phyloP scores from a whole-genome alignment of 345 rosid species.

The Eucalyptus globulus region DNA sequence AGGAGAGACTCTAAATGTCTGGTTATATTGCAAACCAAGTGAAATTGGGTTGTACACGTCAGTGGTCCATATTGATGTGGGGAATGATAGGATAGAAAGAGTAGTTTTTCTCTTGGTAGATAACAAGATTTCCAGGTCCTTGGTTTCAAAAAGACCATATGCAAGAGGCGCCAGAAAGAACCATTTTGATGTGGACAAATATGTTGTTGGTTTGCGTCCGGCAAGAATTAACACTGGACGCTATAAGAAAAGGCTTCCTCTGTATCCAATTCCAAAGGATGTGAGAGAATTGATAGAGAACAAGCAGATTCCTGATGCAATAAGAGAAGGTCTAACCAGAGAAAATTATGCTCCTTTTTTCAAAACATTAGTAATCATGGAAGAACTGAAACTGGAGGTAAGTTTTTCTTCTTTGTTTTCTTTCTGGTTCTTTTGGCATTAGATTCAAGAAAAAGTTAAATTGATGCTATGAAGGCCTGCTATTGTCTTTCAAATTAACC shows the following conservation, averaged over 20 bases:
- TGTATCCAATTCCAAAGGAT: conserved; percentile 55
- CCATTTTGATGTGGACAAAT: conserved; percentile 26
- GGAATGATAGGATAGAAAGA: conserved; percentile 41
- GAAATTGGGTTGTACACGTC: conserved; percentile 64
- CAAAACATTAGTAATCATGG: conserved; percentile 60
- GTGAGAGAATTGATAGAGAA: conserved; percentile 49
- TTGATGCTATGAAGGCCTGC: neutral
- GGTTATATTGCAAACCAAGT: conserved; percentile 70
- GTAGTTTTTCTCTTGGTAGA: conserved; percentile 67
- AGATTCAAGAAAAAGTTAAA: neutral
- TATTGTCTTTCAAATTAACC: neutral
- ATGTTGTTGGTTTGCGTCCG: conserved; percentile 38
- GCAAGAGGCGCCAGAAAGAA: conserved; percentile 39
- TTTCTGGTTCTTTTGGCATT: neutral
- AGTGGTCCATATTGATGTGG: conserved; percentile 47
- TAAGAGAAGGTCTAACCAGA: conserved; percentile 28
- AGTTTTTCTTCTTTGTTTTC: neutral
- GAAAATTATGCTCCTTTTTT: conserved; percentile 47
- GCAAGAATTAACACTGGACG: neutral
- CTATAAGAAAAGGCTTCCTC: conserved; percentile 40
- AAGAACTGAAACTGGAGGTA: conserved; percentile 86
- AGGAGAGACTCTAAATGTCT: conserved; percentile 42
- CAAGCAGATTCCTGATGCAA: conserved; percentile 34
- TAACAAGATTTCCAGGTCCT: conserved; percentile 55
- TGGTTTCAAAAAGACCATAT: conserved; percentile 43